These are phyloP conservation scores for Bassia scoparia DNA, from an alignment of 148 eudicot genomes.

Conservation along the genomic window DNA sequence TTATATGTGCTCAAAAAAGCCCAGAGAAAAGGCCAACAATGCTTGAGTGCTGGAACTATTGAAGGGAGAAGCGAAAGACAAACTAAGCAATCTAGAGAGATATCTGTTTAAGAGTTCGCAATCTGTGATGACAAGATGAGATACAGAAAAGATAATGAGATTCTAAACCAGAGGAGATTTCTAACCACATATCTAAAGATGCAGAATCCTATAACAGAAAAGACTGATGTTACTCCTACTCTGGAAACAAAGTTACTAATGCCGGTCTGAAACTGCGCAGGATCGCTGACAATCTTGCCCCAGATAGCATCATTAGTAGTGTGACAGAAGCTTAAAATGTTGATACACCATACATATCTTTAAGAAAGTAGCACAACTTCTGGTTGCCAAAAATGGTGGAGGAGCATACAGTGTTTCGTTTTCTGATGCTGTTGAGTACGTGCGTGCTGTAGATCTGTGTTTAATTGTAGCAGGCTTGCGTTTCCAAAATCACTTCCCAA, in stretches of 20 bases:
- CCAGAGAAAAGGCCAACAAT: slow-evolving; percentile 86
- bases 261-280: slow-evolving; percentile 9
- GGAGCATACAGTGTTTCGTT: neutral
- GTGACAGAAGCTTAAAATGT: neutral
- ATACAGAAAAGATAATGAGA: slow-evolving; percentile 22
- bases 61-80: slow-evolving; percentile 65
- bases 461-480: neutral
- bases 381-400: neutral
- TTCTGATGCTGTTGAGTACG: neutral
- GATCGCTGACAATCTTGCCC: slow-evolving; percentile 16
- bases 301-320: neutral
- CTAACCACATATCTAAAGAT: slow-evolving; percentile 18
- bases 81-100: slow-evolving; percentile 48
- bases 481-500: neutral
- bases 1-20: slow-evolving; percentile 54
- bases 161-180: slow-evolving; percentile 22
- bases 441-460: neutral
- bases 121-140: slow-evolving; percentile 16
- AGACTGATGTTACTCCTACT: slow-evolving; percentile 21
- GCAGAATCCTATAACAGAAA: slow-evolving; percentile 30
- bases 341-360: neutral
- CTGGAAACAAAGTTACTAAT: slow-evolving; percentile 18
- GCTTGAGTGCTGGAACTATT: slow-evolving; percentile 69
- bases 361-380: slow-evolving; percentile 1
- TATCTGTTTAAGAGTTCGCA: slow-evolving; percentile 38